Evolutionary conservation across 179 eudicot genomes (phyloP).

Genomic region (Beta macrorhiza): DNA sequence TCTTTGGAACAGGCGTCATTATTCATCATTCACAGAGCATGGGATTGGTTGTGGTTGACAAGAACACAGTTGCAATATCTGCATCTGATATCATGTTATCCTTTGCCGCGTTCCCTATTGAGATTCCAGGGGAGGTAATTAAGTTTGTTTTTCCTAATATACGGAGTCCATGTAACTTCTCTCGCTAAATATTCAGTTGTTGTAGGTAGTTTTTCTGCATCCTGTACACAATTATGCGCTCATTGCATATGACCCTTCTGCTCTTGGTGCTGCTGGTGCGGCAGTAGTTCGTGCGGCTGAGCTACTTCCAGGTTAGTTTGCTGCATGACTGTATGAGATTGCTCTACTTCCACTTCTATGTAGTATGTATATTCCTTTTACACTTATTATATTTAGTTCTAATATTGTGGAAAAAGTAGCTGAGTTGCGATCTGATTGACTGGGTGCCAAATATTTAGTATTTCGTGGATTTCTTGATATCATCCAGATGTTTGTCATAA

Average conservation of each 20-base stretch:
- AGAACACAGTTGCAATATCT: conserved; percentile 89
- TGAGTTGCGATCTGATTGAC: not conserved
- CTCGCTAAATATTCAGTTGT: not conserved
- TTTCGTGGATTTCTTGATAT: no score
- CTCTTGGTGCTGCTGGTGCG: conserved; percentile 79
- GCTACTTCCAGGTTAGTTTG: conserved; percentile 76
- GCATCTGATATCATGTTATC: conserved; percentile 89
- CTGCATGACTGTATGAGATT: not conserved
- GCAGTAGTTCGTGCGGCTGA: conserved; percentile 87
- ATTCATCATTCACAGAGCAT: conserved; percentile 74
- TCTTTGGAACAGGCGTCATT: conserved; percentile 90
- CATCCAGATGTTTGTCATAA: not conserved
- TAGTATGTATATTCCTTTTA: not conserved
- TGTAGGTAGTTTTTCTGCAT: conserved; percentile 93
- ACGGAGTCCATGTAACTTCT: not conserved
- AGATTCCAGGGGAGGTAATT: conserved; percentile 92
- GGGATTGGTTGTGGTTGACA: conserved; percentile 95
- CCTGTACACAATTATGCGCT: conserved; percentile 94
- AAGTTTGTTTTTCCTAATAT: not conserved
- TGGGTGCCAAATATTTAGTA: no score
- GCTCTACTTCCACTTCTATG: not conserved
- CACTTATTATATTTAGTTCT: not conserved
- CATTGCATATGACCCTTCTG: conserved; percentile 88
- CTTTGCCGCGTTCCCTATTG: conserved; percentile 95
- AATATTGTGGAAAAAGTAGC: not conserved